A percentile compares a stretch with the other conserved stretches of the same genome.
Conservation (phyloP, 192 early-diverging fungal genomes). For the Coemansia sp. region DNA sequence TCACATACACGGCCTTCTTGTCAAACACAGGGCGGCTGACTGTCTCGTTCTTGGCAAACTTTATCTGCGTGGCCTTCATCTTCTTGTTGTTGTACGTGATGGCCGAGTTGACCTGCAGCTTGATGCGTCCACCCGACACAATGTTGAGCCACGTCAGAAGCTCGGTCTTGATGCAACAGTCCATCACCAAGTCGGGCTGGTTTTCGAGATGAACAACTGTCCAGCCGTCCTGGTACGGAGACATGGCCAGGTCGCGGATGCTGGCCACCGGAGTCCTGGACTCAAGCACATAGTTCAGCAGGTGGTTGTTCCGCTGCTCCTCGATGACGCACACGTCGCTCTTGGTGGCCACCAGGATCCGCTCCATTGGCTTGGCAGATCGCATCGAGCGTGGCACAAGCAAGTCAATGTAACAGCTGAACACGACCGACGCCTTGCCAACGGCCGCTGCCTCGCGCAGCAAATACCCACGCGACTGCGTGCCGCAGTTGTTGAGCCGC, state of each 20-base stretch:
- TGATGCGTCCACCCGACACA: slow-evolving; percentile 57
- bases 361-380: slow-evolving; percentile 68
- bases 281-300: slow-evolving; percentile 56
- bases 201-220: slow-evolving; percentile 59
- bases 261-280: slow-evolving; percentile 55
- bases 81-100: slow-evolving; percentile 73
- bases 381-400: slow-evolving; percentile 71
- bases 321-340: slow-evolving; percentile 60
- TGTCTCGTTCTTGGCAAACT: slow-evolving; percentile 70
- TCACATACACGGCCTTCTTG: slow-evolving; percentile 67
- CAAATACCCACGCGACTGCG: slow-evolving; percentile 23
- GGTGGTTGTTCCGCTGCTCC: slow-evolving; percentile 53
- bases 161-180: slow-evolving; percentile 72
- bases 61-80: slow-evolving; percentile 66
- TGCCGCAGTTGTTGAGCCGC: slow-evolving; percentile 49
- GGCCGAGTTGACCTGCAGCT: slow-evolving; percentile 56
- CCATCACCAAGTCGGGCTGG: slow-evolving; percentile 61
- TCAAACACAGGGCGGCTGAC: slow-evolving; percentile 55
- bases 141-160: slow-evolving; percentile 61
- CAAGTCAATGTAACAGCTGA: slow-evolving; percentile 59
- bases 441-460: slow-evolving; percentile 38
- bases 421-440: slow-evolving; percentile 56
- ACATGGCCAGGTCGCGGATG: slow-evolving; percentile 62
- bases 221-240: slow-evolving; percentile 73
- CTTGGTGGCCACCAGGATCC: slow-evolving; percentile 68